phyloP scores from a whole-genome alignment of 352 stramenopile species.

The Pythium phragmiticola region DNA sequence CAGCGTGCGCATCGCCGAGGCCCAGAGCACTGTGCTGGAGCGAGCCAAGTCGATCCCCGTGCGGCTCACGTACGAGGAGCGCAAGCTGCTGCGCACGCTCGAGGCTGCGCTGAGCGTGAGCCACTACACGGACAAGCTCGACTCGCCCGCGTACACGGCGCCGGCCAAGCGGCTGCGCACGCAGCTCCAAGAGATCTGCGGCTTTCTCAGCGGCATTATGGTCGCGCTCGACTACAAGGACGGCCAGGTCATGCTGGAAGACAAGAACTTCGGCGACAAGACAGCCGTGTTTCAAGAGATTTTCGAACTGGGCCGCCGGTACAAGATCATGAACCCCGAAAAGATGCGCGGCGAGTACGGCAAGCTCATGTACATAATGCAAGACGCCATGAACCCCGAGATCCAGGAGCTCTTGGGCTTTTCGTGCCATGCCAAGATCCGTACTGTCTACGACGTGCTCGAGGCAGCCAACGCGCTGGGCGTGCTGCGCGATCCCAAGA shows the following conservation, averaged over 20 bases:
- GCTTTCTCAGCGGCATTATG: conserved; percentile 91
- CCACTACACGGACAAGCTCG: conserved; percentile 93
- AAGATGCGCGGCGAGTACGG: conserved; percentile 97
- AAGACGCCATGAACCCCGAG: conserved; percentile 87
- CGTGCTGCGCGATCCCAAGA: conserved; percentile 84
- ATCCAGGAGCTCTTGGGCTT: conserved; percentile 88
- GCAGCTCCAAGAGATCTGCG: conserved; percentile 91
- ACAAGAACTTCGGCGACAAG: conserved; percentile 90
- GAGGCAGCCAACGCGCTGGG: conserved; percentile 61
- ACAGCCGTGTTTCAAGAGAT: conserved; percentile 88
- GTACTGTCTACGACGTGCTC: conserved; percentile 88
- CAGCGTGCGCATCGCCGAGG: conserved; percentile 25
- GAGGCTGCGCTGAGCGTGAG: conserved; percentile 92
- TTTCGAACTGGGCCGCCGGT: conserved; percentile 93
- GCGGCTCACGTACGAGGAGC: conserved; percentile 93
- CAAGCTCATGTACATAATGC: conserved; percentile 94
- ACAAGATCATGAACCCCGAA: conserved; percentile 99
- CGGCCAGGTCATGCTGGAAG: conserved; percentile 83
- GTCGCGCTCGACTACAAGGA: conserved; percentile 87
- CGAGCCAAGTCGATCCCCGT: conserved; percentile 96
- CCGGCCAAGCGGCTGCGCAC: conserved; percentile 80
- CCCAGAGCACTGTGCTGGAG: conserved; percentile 67
- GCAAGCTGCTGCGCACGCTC: conserved; percentile 93
- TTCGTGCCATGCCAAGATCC: conserved; percentile 75
- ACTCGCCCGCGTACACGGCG: conserved; percentile 65